These are phyloP conservation scores for Diaporthe citriasiana DNA, from an alignment of 2,329 filamentous ascomycete genomes.

Conservation along the genomic window DNA sequence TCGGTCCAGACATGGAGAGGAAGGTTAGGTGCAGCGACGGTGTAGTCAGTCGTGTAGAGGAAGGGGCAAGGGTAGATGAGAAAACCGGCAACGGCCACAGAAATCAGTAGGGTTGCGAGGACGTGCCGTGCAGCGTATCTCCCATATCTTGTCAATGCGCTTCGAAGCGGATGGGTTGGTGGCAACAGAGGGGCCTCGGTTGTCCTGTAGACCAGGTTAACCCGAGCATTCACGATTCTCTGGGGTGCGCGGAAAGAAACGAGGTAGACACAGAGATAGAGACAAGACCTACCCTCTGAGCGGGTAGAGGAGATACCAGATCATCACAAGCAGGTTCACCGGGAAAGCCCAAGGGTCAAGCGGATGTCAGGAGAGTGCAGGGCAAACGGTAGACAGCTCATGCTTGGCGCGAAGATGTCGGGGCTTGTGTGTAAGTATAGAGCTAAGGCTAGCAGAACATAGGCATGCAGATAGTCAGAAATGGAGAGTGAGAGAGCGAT, in stretches of 20 bases:
- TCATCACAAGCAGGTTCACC: constrained; percentile 62
- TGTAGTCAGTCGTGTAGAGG: constrained; percentile 79
- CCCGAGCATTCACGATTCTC: neutral
- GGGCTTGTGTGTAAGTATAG: constrained; percentile 1
- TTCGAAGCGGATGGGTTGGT: constrained; percentile 75
- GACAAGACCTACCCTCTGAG: constrained; percentile 75
- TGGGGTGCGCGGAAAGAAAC: constrained; percentile 44
- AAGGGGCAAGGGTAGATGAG: constrained; percentile 83
- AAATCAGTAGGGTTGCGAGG: constrained; percentile 79
- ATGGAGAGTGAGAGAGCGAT: neutral
- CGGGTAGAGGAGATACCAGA: constrained; percentile 84
- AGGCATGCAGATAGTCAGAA: neutral
- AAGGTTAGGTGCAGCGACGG: constrained; percentile 78
- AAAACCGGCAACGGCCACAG: constrained; percentile 77
- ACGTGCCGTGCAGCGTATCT: constrained; percentile 80
- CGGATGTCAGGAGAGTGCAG: constrained; percentile 14
- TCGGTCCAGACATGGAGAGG: constrained; percentile 88
- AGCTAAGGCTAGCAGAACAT: neutral
- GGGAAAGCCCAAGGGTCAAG: constrained; percentile 30
- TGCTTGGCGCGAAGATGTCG: constrained; percentile 39
- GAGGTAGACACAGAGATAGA: constrained; percentile 27
- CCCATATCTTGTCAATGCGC: constrained; percentile 77
- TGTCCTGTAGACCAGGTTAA: constrained; percentile 65
- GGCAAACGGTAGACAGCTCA: constrained; percentile 36
- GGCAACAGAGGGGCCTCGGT: constrained; percentile 79